These are phyloP conservation scores for Polychytrium aggregatum DNA, from an alignment of 192 early-diverging fungal species.

Conservation along the genomic window DNA sequence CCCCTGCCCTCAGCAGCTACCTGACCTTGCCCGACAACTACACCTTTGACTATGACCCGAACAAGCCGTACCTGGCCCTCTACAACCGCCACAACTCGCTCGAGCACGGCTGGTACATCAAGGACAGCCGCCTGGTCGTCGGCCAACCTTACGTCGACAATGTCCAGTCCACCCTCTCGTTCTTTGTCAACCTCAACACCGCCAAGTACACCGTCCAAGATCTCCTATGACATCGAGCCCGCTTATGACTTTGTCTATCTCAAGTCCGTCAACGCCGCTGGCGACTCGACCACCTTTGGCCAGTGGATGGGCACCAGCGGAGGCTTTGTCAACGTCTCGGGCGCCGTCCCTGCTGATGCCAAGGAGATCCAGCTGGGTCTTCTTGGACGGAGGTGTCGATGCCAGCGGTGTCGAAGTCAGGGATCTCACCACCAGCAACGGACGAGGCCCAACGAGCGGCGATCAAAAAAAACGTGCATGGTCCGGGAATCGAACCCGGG, in stretches of 20 bases:
- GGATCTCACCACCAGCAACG: not conserved
- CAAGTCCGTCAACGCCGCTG: slow-evolving; percentile 5
- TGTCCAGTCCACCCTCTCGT: not conserved
- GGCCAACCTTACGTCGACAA: not conserved
- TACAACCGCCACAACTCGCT: slow-evolving; percentile 4
- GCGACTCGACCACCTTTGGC: not conserved
- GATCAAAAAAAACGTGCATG: no score
- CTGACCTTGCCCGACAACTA: not conserved
- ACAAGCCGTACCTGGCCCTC: not conserved
- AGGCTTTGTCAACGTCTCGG: no score
- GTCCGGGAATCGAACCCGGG: slow-evolving; percentile 43
- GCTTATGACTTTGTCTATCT: not conserved
- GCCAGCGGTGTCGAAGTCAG: slow-evolving; percentile 1
- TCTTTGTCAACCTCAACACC: slow-evolving; percentile 3
- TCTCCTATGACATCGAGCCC: not conserved
- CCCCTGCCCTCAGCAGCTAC: slow-evolving; percentile 1
- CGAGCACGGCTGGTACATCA: not conserved
- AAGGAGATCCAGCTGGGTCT: slow-evolving; percentile 9
- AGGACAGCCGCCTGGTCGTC: not conserved
- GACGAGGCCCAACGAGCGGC: no score
- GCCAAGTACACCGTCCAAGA: slow-evolving; percentile 7
- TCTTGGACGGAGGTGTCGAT: slow-evolving; percentile 13
- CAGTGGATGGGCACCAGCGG: no score
- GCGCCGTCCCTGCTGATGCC: not conserved
- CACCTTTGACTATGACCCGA: not conserved